phyloP scores from a whole-genome alignment of 1,284 basidiomycete genomes.

The Xanthoconium separans region DNA sequence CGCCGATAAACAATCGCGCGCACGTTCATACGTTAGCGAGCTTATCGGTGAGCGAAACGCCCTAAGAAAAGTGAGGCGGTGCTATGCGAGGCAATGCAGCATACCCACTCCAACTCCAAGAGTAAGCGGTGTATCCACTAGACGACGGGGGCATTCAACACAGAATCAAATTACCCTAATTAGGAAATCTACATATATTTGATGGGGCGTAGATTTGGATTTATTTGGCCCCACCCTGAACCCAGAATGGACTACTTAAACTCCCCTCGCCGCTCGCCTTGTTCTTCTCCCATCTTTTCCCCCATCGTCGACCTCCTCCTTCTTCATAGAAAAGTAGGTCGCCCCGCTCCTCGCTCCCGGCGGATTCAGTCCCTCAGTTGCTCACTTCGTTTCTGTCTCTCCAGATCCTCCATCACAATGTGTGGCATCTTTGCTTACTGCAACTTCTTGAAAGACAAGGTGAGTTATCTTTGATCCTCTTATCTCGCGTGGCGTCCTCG shows the following conservation, averaged over 20 bases:
- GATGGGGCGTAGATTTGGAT: constrained; percentile 21
- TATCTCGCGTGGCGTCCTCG: constrained; percentile 1
- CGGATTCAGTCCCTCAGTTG: background rate
- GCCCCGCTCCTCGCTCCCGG: background rate
- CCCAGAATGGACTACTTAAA: constrained; percentile 34
- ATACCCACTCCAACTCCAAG: constrained; percentile 8
- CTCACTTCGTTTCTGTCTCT: constrained; percentile 1
- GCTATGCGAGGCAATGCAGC: constrained; percentile 15
- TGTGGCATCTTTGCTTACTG: constrained; percentile 97
- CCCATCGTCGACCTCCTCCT: constrained; percentile 10
- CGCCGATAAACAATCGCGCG: background rate
- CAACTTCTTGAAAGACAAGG: constrained; percentile 92
- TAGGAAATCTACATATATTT: background rate
- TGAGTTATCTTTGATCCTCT: constrained; percentile 36
- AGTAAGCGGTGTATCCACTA: constrained; percentile 12
- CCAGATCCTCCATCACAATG: constrained; percentile 46
- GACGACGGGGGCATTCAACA: constrained; percentile 17
- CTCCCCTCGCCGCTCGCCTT: background rate
- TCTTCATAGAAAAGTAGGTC: constrained; percentile 17
- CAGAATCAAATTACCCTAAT: background rate
- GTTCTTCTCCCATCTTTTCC: constrained; percentile 28
- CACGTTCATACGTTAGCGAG: background rate
- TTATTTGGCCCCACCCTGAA: constrained; percentile 33
- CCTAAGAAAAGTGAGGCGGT: background rate
- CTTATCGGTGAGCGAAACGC: background rate